A percentile compares a stretch with the other conserved stretches of the same genome.
phyloP scores from a whole-genome alignment of 208 protist genomes.

The Leishmania guyanensis region DNA sequence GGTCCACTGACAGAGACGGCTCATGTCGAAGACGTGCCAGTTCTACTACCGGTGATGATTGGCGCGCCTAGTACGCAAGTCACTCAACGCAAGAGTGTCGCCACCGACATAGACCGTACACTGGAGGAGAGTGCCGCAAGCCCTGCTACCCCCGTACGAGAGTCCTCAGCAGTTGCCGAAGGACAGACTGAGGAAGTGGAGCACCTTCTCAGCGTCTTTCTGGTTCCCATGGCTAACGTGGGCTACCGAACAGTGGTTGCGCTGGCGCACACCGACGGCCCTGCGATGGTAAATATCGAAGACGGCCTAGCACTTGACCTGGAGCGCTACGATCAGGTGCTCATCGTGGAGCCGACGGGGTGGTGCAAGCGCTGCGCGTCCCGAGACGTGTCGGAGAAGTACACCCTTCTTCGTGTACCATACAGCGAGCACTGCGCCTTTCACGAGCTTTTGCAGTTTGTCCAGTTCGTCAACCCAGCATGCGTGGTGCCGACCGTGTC shows the following conservation, averaged over 20 bases:
- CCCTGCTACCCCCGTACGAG: background rate
- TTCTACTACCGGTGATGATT: constrained; percentile 18
- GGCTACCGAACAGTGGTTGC: constrained; percentile 20
- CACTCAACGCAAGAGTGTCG: background rate
- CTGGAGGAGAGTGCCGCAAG: background rate
- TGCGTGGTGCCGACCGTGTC: constrained; percentile 81
- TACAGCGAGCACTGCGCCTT: constrained; percentile 92
- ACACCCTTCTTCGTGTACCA: constrained; percentile 60
- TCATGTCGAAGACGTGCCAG: constrained; percentile 17
- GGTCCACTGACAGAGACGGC: background rate
- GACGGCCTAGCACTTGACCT: constrained; percentile 49
- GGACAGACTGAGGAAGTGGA: constrained; percentile 2
- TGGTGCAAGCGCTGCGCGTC: constrained; percentile 50
- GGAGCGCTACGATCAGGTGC: constrained; percentile 48
- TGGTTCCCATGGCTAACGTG: constrained; percentile 27
- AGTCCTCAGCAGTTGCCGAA: background rate
- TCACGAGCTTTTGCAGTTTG: constrained; percentile 81
- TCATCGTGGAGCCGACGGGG: constrained; percentile 84
- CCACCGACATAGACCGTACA: background rate
- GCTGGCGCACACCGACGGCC: constrained; percentile 5
- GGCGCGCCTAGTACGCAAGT: background rate
- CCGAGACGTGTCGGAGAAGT: constrained; percentile 23
- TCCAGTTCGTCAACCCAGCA: constrained; percentile 67
- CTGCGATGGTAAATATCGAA: constrained; percentile 25
- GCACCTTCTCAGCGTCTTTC: constrained; percentile 26